Conservation (phyloP, 768 basidiomycete species). For the Brasilioporus rufonigricans region DNA sequence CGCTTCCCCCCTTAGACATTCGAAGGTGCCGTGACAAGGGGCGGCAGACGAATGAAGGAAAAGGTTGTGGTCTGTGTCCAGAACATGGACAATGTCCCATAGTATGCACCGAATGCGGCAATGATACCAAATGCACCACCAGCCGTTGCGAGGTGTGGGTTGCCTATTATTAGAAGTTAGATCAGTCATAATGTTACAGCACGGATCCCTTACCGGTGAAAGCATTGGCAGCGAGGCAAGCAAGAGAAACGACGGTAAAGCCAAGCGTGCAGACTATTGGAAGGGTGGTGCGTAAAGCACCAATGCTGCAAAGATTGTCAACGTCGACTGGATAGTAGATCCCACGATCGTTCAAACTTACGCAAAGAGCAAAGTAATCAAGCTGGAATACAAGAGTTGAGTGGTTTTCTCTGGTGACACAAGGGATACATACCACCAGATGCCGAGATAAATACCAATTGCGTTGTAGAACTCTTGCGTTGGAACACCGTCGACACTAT, state of each 20-base stretch:
- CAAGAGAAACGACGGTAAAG: conserved; percentile 23
- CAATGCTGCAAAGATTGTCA: conserved; percentile 13
- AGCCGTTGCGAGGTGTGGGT: conserved; percentile 22
- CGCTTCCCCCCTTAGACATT: neutral
- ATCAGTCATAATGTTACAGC: neutral
- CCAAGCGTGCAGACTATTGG: conserved; percentile 23
- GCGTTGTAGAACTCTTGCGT: conserved; percentile 25
- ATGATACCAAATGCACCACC: conserved; percentile 28
- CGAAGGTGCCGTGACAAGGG: conserved; percentile 18
- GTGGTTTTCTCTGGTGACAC: neutral
- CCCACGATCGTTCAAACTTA: conserved; percentile 6
- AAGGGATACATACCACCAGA: conserved; percentile 22
- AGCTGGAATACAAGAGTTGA: conserved; percentile 7
- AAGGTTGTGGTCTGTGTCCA: conserved; percentile 31
- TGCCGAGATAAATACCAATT: conserved; percentile 27
- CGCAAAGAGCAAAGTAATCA: conserved; percentile 26
- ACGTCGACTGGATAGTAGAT: neutral
- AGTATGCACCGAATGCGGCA: conserved; percentile 30
- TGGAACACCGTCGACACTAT: conserved; percentile 23
- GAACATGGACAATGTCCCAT: conserved; percentile 24
- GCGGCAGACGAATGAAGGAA: conserved; percentile 27
- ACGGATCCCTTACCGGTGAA: conserved; percentile 23
- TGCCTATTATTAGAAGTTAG: conserved; percentile 15
- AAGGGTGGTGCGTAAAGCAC: conserved; percentile 25
- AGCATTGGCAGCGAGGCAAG: conserved; percentile 24